A percentile compares a stretch with the other conserved stretches of the same genome.
These are phyloP conservation scores for Trichoderma atrobrunneum DNA, from an alignment of 2,329 filamentous ascomycete species.

Conservation along the genomic window DNA sequence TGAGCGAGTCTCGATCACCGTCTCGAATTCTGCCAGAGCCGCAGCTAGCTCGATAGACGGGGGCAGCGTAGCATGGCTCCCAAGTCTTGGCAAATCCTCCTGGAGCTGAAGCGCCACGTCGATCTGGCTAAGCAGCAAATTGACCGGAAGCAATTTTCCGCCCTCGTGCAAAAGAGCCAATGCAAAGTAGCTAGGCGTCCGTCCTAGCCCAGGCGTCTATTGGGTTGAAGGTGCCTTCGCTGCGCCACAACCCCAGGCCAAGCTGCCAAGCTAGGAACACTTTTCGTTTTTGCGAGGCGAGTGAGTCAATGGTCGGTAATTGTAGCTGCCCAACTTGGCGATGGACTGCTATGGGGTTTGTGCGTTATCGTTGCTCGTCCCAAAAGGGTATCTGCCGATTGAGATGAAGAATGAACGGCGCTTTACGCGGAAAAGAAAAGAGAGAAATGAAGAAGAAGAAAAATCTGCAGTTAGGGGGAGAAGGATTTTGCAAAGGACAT, in stretches of 20 bases:
- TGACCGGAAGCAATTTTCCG: neutral
- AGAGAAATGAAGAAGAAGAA: neutral
- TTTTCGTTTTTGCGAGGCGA: neutral
- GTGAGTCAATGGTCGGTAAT: neutral
- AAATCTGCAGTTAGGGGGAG: neutral
- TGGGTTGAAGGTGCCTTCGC: neutral
- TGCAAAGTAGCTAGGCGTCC: neutral
- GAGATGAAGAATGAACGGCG: neutral
- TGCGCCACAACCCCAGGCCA: constrained; percentile 6
- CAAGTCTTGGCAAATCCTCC: constrained; percentile 7
- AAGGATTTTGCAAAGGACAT: neutral
- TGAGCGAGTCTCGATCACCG: neutral
- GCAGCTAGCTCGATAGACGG: neutral
- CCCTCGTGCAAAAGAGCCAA: neutral
- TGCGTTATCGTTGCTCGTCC: neutral
- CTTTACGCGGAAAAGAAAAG: neutral
- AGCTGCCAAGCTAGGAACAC: neutral
- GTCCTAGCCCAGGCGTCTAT: neutral
- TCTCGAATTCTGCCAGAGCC: neutral
- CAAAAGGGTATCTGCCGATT: neutral
- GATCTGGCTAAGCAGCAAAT: neutral
- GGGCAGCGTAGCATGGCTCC: neutral
- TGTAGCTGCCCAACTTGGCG: neutral
- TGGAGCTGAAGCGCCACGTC: constrained; percentile 13
- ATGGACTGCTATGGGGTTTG: neutral